phyloP scores from a whole-genome alignment of 192 early-diverging fungal genomes.

The Physocladia obscura region DNA sequence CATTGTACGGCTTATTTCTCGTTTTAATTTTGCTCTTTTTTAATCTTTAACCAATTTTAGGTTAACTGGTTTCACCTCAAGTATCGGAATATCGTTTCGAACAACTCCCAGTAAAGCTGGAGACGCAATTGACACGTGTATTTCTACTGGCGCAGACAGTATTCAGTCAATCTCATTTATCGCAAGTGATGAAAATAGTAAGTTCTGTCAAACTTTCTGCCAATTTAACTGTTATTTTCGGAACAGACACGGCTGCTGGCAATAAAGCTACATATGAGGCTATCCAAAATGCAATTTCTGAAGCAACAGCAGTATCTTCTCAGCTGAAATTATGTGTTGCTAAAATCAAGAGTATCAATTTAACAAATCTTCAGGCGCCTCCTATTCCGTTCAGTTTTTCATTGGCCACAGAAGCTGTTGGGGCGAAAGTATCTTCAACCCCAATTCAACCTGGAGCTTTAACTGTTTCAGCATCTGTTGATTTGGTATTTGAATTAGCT shows the following conservation, averaged over 20 bases:
- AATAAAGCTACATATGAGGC: not conserved
- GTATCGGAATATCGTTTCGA: not conserved
- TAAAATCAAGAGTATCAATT: not conserved
- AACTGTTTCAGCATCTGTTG: not conserved
- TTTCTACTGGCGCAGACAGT: not conserved
- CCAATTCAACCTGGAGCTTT: not conserved
- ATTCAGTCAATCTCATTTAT: constrained; percentile 1
- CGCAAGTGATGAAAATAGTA: not conserved
- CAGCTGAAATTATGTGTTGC: not conserved
- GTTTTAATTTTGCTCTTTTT: not conserved
- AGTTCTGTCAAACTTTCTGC: not conserved
- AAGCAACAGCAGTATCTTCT: not conserved
- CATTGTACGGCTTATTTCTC: not conserved
- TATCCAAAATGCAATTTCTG: not conserved
- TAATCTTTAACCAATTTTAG: not conserved
- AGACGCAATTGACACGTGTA: not conserved
- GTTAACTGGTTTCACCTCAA: not conserved
- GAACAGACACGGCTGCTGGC: not conserved
- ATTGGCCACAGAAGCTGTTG: too few relatives aligned
- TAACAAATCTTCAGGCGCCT: not conserved
- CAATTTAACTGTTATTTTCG: not conserved
- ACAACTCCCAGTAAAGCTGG: not conserved
- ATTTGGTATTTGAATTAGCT: not conserved
- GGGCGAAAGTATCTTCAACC: not conserved
- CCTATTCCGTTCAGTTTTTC: not conserved